Evolutionary conservation across 78 protist species (phyloP).

Genomic region (Chrysochromulina tobinii): DNA sequence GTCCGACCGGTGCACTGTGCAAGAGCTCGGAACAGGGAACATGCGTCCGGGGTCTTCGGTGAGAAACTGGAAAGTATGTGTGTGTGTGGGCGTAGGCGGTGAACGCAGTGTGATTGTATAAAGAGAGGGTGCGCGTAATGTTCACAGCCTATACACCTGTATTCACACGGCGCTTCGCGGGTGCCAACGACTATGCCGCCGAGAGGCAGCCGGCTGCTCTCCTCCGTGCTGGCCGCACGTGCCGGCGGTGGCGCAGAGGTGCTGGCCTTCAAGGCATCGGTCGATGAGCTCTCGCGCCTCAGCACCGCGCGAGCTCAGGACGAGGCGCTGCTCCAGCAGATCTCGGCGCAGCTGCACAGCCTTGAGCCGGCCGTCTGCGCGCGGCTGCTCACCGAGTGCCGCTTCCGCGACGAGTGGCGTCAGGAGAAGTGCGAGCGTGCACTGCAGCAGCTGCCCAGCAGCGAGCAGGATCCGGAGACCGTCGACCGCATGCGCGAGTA

Average conservation of each 20-base stretch:
- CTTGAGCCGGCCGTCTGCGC: background rate
- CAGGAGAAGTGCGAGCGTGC: background rate
- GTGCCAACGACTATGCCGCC: background rate
- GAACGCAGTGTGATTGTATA: too few relatives aligned
- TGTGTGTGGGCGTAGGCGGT: too few relatives aligned
- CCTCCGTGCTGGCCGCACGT: too few relatives aligned
- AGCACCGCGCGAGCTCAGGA: background rate
- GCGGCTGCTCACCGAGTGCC: background rate
- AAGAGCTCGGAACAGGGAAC: too few relatives aligned
- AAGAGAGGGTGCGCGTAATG: too few relatives aligned
- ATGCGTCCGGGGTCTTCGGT: too few relatives aligned
- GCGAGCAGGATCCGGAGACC: background rate
- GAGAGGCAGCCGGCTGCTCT: background rate
- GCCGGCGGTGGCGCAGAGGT: too few relatives aligned
- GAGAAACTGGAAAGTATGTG: too few relatives aligned
- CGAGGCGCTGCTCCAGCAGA: background rate
- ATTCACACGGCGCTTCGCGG: background rate
- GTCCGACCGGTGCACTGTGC: too few relatives aligned
- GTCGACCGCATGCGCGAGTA: background rate
- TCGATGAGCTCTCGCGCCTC: background rate
- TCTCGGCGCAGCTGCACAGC: background rate
- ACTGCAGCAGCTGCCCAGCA: background rate
- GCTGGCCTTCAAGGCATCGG: background rate
- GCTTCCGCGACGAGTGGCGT: background rate
- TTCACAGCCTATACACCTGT: background rate